These are phyloP conservation scores for Telfairia occidentalis DNA, from an alignment of 331 rosid species.

Conservation along the genomic window DNA sequence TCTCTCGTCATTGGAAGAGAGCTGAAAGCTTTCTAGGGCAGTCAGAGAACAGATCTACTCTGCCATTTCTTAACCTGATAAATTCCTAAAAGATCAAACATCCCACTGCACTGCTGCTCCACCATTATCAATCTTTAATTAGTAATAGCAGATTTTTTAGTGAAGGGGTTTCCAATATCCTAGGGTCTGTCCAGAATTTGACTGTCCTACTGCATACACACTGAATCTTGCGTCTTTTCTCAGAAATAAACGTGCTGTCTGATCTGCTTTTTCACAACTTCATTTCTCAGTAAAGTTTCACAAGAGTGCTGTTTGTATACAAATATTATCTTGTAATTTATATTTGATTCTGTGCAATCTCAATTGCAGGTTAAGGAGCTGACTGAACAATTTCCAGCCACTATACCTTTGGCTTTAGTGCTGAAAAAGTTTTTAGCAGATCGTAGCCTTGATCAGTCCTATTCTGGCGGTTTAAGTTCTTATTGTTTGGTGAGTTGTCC, in stretches of 20 bases:
- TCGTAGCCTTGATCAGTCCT: constrained; percentile 92
- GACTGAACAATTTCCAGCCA: constrained; percentile 91
- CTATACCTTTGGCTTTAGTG: constrained; percentile 81
- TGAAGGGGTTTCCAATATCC: not conserved
- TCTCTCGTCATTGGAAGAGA: too few relatives aligned
- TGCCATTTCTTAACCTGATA: not conserved
- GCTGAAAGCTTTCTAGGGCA: too few relatives aligned
- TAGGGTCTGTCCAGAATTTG: not conserved
- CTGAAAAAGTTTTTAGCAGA: constrained; percentile 88
- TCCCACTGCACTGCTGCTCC: not conserved
- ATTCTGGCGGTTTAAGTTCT: constrained; percentile 97
- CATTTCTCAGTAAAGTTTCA: not conserved
- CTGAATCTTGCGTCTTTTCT: not conserved
- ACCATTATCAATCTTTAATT: not conserved
- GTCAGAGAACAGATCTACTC: not conserved
- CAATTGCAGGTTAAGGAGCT: constrained; percentile 59
- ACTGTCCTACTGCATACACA: not conserved
- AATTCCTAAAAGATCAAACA: not conserved
- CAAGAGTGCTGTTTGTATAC: not conserved
- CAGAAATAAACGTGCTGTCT: not conserved
- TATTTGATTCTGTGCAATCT: not conserved
- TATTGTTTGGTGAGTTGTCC: constrained; percentile 75
- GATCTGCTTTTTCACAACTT: not conserved
- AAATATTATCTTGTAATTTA: not conserved
- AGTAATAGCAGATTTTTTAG: not conserved